Evolutionary conservation across 1,284 basidiomycete genomes (phyloP), one percentile per base, ranked within the genome.

Genomic region (Trichosporon asahii): DNA sequence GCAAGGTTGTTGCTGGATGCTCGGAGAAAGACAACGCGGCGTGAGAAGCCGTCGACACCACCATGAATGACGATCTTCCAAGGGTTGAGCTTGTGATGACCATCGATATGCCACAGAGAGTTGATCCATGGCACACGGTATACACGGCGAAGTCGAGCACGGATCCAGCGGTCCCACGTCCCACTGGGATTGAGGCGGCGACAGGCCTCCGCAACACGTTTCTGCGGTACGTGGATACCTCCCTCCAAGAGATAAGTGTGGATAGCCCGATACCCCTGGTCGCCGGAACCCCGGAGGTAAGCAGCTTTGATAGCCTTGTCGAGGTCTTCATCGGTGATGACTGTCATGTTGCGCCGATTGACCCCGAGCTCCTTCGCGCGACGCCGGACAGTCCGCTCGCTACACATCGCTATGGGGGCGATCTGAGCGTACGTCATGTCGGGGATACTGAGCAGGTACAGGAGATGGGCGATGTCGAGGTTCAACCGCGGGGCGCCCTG

Each of bases 11-110:
- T 85, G 8, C 74, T 81, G 69, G 78, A 82, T 3, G 84, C 83
- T 2, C 70, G 65, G 0, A 87, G 65, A 21, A 78, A 84, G 6
- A 75, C 74, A 12, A 87, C 84, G 25, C 73, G 84, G 0, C 81
- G 46, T 68, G 78, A 83, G 68, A 80, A 86, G 0, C 86, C 85
- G 78, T 88, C 85, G 37, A 85, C 78, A 4, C 85, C 46, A 0
- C 85, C 86, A 79, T 88, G 87, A 18, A 88, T 84, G 0, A 88
- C 85, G 66, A 88, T 82, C 0, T 86, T 86, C 86, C 85, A 88
- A 0, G 49, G 46, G 23, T 76, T 77, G 14, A 77, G 68, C 57
- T 79, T 79, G 61, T 79, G 77, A 61, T 79, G 75, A 6, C 78
- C 76, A 67, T 79, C 78, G 12, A 88, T 88, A 40, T 72, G 68